Base-by-base conservation (phyloP, 148 eudicot species). In the Nepenthes gracilis region DNA sequence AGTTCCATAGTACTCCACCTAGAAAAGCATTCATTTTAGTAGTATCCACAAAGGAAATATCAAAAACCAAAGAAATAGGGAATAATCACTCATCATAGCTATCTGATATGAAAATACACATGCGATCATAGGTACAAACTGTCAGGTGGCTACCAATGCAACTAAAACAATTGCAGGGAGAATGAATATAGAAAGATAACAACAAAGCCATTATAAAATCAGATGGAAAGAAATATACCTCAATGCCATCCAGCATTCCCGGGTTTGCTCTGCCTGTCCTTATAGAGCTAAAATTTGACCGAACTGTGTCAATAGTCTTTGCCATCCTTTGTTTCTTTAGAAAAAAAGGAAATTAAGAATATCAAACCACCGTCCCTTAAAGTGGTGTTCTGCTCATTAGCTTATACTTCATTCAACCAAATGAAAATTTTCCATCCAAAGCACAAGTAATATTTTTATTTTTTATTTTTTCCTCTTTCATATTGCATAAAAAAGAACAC, bases 1-100 rank as follows among this genome's bases (percentile, higher is more conserved):
- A 62, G 92, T 70, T 57, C 99, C 99, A 64, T 93, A 93, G 70
- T 93, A 93, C 63, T 93, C 99, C 61, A 93, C 95, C 99, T 93
- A 67, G 57, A 69, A 55, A 62, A 35, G 47, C 58, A 55, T 23
- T 40, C 6, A 49, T 11, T 49, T 10, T 2, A 49, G 15, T 2
- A 12, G 6, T n/a, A 6, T 49, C 6, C 2, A 10, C 12, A 49
- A n/a, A 49, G 53, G 11, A 2, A n/a, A 49, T 5, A 49, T 10
- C 3, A 49, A n/a, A 49, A 12, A n/a, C 15, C 6, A 49, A 40
- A 40, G 0, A 40, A 40, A 40, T 40, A 23, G 23, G 23, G 23
- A 23, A 23, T 23, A 23, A 23, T 23, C 23, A 23, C 23, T 23
- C 23, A 23, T 23, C 23, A 23, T 23, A 23, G 45, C 45, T 40